A percentile compares a stretch with the other conserved stretches of the same genome.
These are phyloP conservation scores for Populus tremula DNA, from an alignment of 345 rosid species.

Conservation along the genomic window DNA sequence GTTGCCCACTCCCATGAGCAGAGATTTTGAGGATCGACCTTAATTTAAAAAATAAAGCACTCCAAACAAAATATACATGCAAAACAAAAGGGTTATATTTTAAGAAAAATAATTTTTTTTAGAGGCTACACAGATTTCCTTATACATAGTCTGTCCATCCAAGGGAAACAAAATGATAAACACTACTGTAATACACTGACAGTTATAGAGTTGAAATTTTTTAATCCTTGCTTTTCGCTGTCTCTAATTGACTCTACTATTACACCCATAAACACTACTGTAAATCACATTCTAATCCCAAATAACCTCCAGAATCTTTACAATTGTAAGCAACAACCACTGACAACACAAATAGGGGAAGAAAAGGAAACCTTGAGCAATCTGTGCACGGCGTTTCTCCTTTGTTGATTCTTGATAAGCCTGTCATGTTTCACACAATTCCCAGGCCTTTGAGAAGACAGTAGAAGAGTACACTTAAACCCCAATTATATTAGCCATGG, in stretches of 20 bases:
- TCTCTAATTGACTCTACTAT: not conserved
- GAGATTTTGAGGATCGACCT: not conserved
- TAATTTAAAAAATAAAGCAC: not conserved
- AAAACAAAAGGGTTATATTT: too few relatives aligned
- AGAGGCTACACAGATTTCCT: not conserved
- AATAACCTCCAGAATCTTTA: not conserved
- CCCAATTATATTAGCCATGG: not conserved
- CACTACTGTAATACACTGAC: too few relatives aligned
- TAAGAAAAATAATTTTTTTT: not conserved
- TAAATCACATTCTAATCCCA: too few relatives aligned
- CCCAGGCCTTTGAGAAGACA: not conserved
- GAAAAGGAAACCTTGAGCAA: constrained; percentile 77
- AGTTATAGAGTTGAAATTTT: not conserved
- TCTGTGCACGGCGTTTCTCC: constrained; percentile 86
- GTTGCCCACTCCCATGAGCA: not conserved
- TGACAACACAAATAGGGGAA: not conserved
- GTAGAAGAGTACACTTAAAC: not conserved
- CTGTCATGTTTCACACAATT: constrained; percentile 31
- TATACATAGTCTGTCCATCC: not conserved
- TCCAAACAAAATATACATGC: not conserved
- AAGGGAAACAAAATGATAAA: not conserved
- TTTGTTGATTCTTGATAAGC: constrained; percentile 93
- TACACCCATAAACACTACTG: too few relatives aligned
- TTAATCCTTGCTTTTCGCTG: not conserved
- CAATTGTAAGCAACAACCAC: not conserved